phyloP scores from a whole-genome alignment of 257 asterid genomes.

The Leptodermis oblonga region DNA sequence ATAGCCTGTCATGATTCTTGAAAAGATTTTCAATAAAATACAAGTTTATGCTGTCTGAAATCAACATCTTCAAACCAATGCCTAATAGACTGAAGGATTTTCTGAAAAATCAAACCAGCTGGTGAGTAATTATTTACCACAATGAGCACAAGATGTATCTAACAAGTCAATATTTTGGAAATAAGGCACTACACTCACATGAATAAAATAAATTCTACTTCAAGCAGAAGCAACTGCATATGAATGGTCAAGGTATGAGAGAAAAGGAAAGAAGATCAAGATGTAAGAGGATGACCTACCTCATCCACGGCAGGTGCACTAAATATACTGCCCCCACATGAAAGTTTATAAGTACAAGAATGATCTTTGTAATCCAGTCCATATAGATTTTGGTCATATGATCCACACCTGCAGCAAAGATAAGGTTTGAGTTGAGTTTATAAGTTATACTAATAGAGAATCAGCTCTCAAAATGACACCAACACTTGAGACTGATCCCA shows the following conservation, averaged over 20 bases:
- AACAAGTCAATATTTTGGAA: neutral
- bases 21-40: neutral
- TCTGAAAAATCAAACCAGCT: neutral
- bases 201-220: neutral
- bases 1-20: neutral
- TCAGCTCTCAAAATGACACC: neutral
- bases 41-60: neutral
- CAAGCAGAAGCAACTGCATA: slow-evolving; percentile 2
- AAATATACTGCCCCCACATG: slow-evolving; percentile 85
- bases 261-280: slow-evolving; percentile 1
- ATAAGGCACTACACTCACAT: slow-evolving; percentile 6
- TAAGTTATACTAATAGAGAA: slow-evolving; percentile 6
- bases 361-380: slow-evolving; percentile 76
- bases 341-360: slow-evolving; percentile 56
- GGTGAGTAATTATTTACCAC: neutral
- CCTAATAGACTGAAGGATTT: neutral
- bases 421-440: slow-evolving; percentile 16
- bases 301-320: slow-evolving; percentile 86
- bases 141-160: neutral
- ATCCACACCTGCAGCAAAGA: slow-evolving; percentile 77
- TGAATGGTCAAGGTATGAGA: neutral
- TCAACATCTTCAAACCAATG: neutral
- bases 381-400: slow-evolving; percentile 80
- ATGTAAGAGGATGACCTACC: slow-evolving; percentile 39
- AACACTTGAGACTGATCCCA: neutral